These are phyloP conservation scores for Eucalyptus polyanthemos DNA, from an alignment of 345 rosid genomes.

Conservation along the genomic window DNA sequence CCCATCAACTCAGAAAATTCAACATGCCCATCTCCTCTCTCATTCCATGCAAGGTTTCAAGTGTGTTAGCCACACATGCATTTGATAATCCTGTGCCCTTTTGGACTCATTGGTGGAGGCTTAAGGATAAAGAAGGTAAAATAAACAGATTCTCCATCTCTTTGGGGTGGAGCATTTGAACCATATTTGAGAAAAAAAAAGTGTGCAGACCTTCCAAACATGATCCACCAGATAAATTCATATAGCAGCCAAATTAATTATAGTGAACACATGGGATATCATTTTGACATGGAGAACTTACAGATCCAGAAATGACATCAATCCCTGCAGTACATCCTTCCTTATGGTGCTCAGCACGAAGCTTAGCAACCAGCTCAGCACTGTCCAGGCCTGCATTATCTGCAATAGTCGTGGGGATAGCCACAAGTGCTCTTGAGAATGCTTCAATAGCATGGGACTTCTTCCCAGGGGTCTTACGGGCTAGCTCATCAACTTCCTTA, in stretches of 20 bases:
- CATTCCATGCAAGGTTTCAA: neutral
- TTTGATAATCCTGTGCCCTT: neutral
- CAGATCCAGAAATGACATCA: conserved; percentile 90
- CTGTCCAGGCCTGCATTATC: conserved; percentile 99
- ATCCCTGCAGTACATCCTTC: conserved; percentile 79
- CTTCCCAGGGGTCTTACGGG: conserved; percentile 91
- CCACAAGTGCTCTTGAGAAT: conserved; percentile 70
- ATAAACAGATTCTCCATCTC: neutral
- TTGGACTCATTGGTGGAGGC: neutral
- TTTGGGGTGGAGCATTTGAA: neutral
- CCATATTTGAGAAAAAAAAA: neutral
- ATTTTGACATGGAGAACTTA: conserved; percentile 18
- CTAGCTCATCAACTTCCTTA: conserved; percentile 91
- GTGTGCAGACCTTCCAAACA: neutral
- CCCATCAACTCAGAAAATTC: neutral
- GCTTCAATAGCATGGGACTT: conserved; percentile 95
- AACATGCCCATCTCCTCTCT: neutral
- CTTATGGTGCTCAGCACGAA: conserved; percentile 91
- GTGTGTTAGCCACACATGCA: neutral
- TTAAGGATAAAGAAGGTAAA: neutral
- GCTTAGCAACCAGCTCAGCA: conserved; percentile 89
- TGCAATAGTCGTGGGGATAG: conserved; percentile 86
- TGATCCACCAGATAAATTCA: neutral
- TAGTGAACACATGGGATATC: neutral
- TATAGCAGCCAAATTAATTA: neutral